Evolutionary conservation across 2,329 filamentous ascomycete genomes (phyloP).

Genomic region (Trichoderma sp.): DNA sequence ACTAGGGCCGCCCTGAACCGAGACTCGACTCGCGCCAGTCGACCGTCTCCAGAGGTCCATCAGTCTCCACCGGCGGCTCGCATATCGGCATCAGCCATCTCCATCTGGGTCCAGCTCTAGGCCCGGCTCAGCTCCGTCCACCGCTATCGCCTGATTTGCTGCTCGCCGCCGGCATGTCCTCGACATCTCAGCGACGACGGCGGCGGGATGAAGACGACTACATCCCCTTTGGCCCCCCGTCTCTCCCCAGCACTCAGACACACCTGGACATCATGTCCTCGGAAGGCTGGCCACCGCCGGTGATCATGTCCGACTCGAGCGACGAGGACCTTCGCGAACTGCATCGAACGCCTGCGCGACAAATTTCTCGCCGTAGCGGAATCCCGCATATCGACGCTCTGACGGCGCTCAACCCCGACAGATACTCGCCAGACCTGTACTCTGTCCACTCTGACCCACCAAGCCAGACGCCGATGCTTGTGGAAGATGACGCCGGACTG

Average conservation of each 20-base stretch:
- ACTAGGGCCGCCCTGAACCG: neutral
- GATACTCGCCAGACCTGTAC: slow-evolving; percentile 18
- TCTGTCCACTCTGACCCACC: slow-evolving; percentile 9
- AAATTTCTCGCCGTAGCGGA: neutral
- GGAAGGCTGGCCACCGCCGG: slow-evolving; percentile 12
- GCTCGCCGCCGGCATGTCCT: slow-evolving; percentile 19
- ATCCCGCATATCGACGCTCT: neutral
- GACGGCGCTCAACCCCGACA: neutral
- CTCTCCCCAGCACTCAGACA: slow-evolving; percentile 14
- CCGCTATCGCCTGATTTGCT: neutral
- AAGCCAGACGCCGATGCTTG: slow-evolving; percentile 16
- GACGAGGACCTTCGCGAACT: slow-evolving; percentile 4
- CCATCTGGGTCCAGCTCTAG: neutral
- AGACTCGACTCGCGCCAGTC: neutral
- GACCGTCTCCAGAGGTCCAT: neutral
- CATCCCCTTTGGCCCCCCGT: slow-evolving; percentile 20
- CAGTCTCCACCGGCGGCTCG: neutral
- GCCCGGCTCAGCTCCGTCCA: neutral
- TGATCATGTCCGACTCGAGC: slow-evolving; percentile 20
- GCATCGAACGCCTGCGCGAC: neutral
- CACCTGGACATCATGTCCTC: slow-evolving; percentile 20
- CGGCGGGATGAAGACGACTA: slow-evolving; percentile 23
- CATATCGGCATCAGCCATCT: neutral
- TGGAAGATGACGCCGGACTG: slow-evolving; percentile 1
- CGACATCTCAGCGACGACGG: slow-evolving; percentile 13